Percentiles rank a stretch among this genome's conserved stretches.
Conservation (phyloP, 805 yeast genomes). For the Isabelozyma gotoi region DNA sequence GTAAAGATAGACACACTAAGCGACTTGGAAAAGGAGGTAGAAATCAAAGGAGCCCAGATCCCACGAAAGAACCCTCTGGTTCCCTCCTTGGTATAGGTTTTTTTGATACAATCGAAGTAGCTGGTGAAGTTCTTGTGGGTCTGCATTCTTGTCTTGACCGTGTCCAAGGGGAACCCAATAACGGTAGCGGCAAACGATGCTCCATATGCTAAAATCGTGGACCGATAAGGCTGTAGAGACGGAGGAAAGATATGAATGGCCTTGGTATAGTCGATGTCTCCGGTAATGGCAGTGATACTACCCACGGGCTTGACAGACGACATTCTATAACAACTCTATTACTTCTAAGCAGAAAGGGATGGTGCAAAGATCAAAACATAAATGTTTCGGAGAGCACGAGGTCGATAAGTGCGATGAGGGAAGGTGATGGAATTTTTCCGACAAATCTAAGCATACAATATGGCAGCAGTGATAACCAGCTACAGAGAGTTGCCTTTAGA, state of each 20-base stretch:
- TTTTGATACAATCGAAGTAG: constrained; percentile 54
- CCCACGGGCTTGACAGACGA: constrained; percentile 5
- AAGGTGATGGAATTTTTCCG: too few relatives aligned
- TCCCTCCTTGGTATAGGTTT: constrained; percentile 64
- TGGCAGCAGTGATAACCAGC: too few relatives aligned
- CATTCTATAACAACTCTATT: not conserved
- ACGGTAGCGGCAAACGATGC: constrained; percentile 64
- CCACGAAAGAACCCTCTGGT: constrained; percentile 73
- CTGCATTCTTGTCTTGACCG: constrained; percentile 85
- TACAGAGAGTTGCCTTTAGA: too few relatives aligned
- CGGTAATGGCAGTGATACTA: constrained; percentile 60
- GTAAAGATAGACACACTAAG: constrained; percentile 66
- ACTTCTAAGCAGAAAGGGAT: not conserved
- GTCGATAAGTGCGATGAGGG: too few relatives aligned
- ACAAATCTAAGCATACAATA: too few relatives aligned
- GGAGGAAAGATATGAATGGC: constrained; percentile 53
- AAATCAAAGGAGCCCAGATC: constrained; percentile 67
- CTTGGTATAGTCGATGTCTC: constrained; percentile 43
- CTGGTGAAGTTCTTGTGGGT: constrained; percentile 60
- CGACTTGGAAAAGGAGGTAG: constrained; percentile 65
- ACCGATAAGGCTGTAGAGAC: constrained; percentile 49
- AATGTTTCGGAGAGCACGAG: not conserved
- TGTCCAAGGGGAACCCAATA: constrained; percentile 82
- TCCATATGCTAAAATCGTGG: constrained; percentile 61
- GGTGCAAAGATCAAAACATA: not conserved